A percentile compares a stretch with the other conserved stretches of the same genome.
These are phyloP conservation scores for Chlamydomonas reinhardtii DNA, from an alignment of 163 green algal genomes.

Conservation along the genomic window DNA sequence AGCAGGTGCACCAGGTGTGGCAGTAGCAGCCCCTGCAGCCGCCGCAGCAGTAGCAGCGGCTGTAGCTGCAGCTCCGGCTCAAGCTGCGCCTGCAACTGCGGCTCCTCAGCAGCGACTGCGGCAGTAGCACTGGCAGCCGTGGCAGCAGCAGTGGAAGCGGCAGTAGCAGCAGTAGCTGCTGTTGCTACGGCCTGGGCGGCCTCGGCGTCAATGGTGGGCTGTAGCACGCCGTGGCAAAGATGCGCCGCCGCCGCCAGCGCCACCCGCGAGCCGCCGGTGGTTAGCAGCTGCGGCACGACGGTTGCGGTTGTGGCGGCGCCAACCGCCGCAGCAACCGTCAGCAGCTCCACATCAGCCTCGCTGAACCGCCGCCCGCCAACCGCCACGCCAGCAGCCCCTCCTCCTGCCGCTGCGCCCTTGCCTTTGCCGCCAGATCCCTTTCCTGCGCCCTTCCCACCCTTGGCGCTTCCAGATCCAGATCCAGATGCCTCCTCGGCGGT, in stretches of 20 bases:
- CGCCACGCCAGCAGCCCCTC: background rate
- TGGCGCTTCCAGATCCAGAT: no score
- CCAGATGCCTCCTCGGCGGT: no score
- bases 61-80: background rate
- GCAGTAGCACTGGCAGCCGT: background rate
- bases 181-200: background rate
- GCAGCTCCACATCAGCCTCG: background rate
- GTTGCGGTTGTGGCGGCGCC: background rate
- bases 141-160: background rate
- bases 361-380: no score
- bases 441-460: background rate
- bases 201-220: background rate
- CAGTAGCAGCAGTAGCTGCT: no score
- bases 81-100: background rate
- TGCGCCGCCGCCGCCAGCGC: conserved; percentile 49
- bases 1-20: conserved; percentile 47
- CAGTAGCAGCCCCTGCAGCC: conserved; percentile 4
- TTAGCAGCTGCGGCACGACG: conserved; percentile 39
- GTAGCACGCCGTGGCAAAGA: conserved; percentile 33
- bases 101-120: background rate
- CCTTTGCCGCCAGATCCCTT: no score
- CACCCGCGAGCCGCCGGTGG: conserved; percentile 43
- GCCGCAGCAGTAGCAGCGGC: background rate
- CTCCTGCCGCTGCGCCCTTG: background rate
- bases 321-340: background rate